Evolutionary conservation across 768 basidiomycete genomes (phyloP).

Genomic region (Amylocystis lapponica): DNA sequence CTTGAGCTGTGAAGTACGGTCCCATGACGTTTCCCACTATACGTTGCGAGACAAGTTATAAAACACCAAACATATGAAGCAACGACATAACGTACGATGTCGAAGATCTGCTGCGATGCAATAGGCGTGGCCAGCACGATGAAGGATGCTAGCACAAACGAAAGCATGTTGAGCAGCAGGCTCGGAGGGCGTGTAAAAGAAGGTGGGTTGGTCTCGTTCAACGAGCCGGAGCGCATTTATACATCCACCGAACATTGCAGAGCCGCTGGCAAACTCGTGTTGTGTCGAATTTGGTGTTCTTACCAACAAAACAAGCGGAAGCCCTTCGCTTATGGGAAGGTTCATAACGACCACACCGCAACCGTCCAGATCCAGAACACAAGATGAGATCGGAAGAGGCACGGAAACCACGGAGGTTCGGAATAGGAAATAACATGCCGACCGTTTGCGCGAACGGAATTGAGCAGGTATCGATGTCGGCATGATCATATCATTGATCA

Average conservation of each 20-base stretch:
- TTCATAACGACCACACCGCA: no score
- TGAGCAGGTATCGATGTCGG: no score
- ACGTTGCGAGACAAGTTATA: not conserved
- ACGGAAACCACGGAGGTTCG: no score
- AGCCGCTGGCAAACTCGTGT: no score
- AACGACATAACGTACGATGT: slow-evolving; percentile 20
- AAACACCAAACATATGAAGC: not conserved
- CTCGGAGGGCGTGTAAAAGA: not conserved
- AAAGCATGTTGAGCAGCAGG: slow-evolving; percentile 1
- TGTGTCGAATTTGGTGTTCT: no score
- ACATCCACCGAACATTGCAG: not conserved
- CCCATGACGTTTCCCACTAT: slow-evolving; percentile 33
- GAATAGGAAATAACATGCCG: no score
- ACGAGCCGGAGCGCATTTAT: not conserved
- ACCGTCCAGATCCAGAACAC: no score
- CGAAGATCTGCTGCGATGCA: slow-evolving; percentile 28
- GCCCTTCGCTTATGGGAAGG: no score
- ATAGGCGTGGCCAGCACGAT: slow-evolving; percentile 17
- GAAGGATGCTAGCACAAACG: slow-evolving; percentile 1
- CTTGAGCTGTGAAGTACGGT: slow-evolving; percentile 42
- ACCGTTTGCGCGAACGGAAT: no score
- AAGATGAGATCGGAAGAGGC: no score
- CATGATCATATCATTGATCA: no score
- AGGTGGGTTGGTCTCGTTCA: not conserved
- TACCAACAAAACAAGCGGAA: no score